Evolutionary conservation across 805 yeast species (phyloP), one percentile per base, ranked within the genome.

Genomic region (Candida wancherniae): DNA sequence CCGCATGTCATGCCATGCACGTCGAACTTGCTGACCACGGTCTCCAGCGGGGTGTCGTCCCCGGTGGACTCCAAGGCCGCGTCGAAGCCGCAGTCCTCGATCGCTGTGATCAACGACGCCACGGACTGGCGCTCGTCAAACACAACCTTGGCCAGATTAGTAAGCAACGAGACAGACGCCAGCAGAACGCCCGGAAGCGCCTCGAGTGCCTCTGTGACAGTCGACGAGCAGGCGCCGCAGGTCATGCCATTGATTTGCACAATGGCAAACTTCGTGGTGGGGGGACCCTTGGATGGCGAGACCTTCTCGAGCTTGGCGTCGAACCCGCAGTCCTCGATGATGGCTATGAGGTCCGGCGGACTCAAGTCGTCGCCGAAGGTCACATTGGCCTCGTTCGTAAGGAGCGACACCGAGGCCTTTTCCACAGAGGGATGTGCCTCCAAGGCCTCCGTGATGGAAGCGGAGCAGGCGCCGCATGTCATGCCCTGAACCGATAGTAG

Each of bases 1-100:
- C 92, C 80, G 51, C 97, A 90, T 2, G 97, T 88, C 97, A 88
- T 90, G 2, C 97, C 97, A 10, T 61, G 55, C 1, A 81, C 61
- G 4, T 60, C 61, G 21, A 76, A 49, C 6, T 38, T 37, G 11
- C 56, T 41, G 15, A n/a, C 19, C 9, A 17, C 14, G 3, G 29
- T 19, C 12, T 29, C 29, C 24, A 20, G 36, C 12, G 9, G 18
- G 1, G 26, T 6, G 6, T 18, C 18, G 22, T 22, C 15, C 3
- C 23, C 15, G 15, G 37, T 22, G 6, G 35, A 25, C 12, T 27
- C 27, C 17, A 43, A 17, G 5, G 30, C 29, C 3, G 57, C 55
- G 12, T 48, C 58, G 28, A 55, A 55, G 6, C 67, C 67, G 31
- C 61, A 50, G 30, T 50, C 55, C 22, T 57, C 61, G 8, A 61